A percentile compares a stretch with the other conserved stretches of the same genome.
These are phyloP conservation scores for Xerocomus brunneocitrinus DNA, from an alignment of 768 basidiomycete genomes.

Conservation along the genomic window DNA sequence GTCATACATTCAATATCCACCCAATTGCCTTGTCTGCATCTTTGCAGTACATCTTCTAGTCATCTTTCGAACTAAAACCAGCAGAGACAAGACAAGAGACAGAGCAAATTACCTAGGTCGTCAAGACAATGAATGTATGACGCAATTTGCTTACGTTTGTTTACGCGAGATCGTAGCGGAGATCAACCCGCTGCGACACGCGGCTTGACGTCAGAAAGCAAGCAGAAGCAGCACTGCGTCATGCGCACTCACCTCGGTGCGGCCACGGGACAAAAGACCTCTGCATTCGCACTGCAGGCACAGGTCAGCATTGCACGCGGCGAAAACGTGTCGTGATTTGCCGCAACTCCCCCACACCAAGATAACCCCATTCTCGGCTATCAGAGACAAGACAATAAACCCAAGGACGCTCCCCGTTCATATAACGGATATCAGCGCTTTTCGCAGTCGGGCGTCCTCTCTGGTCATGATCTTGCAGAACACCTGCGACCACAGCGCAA, in stretches of 20 bases:
- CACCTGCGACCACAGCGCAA: neutral
- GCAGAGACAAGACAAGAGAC: neutral
- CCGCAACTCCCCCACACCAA: conserved; percentile 4
- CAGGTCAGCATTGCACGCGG: conserved; percentile 14
- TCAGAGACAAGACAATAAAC: neutral
- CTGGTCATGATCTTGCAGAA: neutral
- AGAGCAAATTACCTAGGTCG: conserved; percentile 16
- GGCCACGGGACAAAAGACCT: conserved; percentile 82
- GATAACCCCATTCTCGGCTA: conserved; percentile 13
- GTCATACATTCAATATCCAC: conserved; percentile 21
- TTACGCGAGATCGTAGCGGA: conserved; percentile 53
- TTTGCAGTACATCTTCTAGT: neutral
- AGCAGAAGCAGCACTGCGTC: conserved; percentile 16
- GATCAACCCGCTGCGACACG: conserved; percentile 49
- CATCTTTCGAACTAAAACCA: neutral
- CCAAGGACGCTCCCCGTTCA: neutral
- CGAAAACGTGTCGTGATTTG: conserved; percentile 7
- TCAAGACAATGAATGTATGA: conserved; percentile 32
- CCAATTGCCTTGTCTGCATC: neutral
- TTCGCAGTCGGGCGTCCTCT: neutral
- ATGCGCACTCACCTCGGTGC: conserved; percentile 68
- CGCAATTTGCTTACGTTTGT: conserved; percentile 29
- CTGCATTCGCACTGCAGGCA: conserved; percentile 57
- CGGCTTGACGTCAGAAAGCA: conserved; percentile 27
- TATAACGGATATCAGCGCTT: conserved; percentile 1